Base-by-base conservation (phyloP, 805 yeast species). In the Sugiyamaella lignohabitans region DNA sequence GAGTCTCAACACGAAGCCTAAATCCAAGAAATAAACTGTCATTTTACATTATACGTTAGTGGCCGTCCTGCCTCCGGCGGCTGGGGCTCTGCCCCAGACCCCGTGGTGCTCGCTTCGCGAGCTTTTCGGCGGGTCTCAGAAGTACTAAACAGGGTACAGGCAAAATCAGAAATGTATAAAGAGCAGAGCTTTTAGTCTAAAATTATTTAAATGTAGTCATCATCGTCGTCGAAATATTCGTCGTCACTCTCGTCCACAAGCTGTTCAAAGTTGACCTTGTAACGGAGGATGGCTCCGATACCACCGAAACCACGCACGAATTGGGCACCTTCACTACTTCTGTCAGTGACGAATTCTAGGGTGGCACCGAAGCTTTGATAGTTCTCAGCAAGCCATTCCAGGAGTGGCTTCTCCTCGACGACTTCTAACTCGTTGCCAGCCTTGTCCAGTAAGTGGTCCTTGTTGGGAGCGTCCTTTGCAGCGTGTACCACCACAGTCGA, bases 241-340 rank as follows among this genome's bases (percentile, higher is more conserved):
- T 89, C 97, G 54, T 87, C 95, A 50, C 81, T 74, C 47, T 87
- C 97, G 45, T 87, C 95, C 45, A 73, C 84, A 64, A 93, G 78
- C 74, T 88, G 97, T 67, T 93, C 98, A 61, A 93, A 93, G 73
- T 93, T 93, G 59, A 93, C 93, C 70, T 88, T 88, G 71, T 93
- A 93, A 73, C 99, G 87, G 66, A 93, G 74, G 59, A 93, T 66
- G 49, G 96, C 97, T 67, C 99, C 99, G 56, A 93, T 79, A 72
- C 98, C 99, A 84, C 99, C 99, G 64, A 93, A 93, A 50, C 99
- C 99, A 59, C 81, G 83, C 50, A 84, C 94, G 69, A 93, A 93
- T 73, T 93, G 99, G 40, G 98, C 95, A 75, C 99, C 99, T 71
- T 93, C 99, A 38, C 95, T 83, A 19, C 96, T 85, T 71, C 87